Evolutionary conservation across 2,329 filamentous ascomycete species (phyloP), one percentile per base, ranked within the genome.

Genomic region (Fonsecaea multimorphosa): DNA sequence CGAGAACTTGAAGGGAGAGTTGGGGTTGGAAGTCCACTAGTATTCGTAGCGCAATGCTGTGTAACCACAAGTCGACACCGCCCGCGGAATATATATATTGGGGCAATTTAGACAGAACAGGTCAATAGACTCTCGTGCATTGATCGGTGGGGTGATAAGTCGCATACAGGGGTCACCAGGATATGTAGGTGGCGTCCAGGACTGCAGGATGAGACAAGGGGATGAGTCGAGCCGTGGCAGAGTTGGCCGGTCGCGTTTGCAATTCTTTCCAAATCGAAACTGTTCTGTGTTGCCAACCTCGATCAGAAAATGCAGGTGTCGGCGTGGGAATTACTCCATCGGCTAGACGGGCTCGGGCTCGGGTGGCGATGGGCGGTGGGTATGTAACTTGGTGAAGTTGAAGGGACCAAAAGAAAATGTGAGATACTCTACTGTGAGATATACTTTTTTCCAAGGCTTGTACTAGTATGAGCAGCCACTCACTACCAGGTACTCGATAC

Each of bases 221-320:
- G 38, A 22, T 31, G 31, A 24, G 56, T 44, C 44, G 56, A 58
- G 56, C 56, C 38, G 58, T 61, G 49, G 49, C 58, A 40, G 49
- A 22, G 59, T 36, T 12, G 29, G 49, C 52, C 38, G 29, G 59
- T 61, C 32, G 24, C n/a, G 58, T 52, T 6, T n/a, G 51, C 34
- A 55, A 61, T 61, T 16, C 31, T 44, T 58, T 22, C 52, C 52
- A 29, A 54, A 53, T 61, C 59, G 46, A 49, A 54, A 38, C n/a
- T 57, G n/a, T 54, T 53, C 54, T 57, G 57, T 61, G 58, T 60
- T 62, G 62, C 65, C 65, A 68, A 59, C 62, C 61, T 58, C 57
- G 52, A 54, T 34, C 27, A 63, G 40, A 64, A 64, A 64, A 36
- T 54, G 66, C 60, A 61, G 36, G 54, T 64, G 27, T 61, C 63